Conservation (phyloP, 768 basidiomycete genomes). For the Rhodosporidiobolus sp. region DNA sequence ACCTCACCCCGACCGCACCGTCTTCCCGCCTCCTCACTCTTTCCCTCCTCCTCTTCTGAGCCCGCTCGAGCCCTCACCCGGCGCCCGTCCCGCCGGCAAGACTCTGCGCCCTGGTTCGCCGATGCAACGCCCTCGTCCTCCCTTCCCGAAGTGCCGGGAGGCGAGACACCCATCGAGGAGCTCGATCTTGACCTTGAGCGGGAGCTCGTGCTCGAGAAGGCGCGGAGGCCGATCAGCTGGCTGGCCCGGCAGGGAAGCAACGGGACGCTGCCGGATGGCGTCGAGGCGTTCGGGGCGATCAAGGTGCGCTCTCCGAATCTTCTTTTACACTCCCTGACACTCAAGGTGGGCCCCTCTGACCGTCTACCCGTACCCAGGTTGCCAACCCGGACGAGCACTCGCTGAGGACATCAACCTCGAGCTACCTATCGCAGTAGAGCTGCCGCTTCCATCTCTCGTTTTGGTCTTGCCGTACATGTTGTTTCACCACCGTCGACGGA, state of each 20-base stretch:
- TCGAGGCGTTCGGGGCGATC: neutral
- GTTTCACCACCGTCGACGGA: no score
- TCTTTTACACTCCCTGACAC: neutral
- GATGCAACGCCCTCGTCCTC: neutral
- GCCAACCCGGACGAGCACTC: neutral
- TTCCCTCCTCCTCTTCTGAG: neutral
- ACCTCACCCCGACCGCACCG: neutral
- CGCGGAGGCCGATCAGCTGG: constrained; percentile 23
- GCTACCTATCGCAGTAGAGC: no score
- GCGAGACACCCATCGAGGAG: neutral
- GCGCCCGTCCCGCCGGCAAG: neutral
- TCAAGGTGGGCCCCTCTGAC: neutral
- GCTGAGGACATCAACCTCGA: neutral
- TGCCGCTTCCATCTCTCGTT: no score
- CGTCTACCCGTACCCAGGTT: neutral
- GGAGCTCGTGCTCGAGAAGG: no score
- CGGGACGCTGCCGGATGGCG: constrained; percentile 14
- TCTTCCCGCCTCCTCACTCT: neutral
- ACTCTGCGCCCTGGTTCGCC: constrained; percentile 3
- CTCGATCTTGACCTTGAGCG: neutral
- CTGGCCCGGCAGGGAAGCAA: neutral
- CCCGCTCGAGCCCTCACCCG: neutral
- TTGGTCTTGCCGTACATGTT: no score
- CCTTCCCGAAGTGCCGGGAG: neutral
- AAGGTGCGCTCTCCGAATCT: neutral